Percentiles rank a stretch among this genome's conserved stretches.
Evolutionary conservation across 371 early-diverging fungal genomes (phyloP).

Genomic region (Amoeboaphelidium protococcarum): DNA sequence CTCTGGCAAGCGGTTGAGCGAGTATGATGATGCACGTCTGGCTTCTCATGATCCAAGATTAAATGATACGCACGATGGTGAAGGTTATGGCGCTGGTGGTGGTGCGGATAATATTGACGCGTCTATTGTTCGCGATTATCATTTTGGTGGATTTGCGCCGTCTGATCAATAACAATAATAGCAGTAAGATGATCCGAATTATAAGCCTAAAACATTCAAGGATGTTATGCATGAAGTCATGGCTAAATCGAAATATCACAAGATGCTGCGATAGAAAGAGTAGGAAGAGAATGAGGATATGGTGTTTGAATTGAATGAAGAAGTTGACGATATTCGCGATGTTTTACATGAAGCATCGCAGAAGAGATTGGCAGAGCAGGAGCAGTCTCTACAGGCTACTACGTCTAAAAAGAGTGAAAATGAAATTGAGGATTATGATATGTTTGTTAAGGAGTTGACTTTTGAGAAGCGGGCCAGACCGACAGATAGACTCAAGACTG

Average conservation of each 20-base stretch:
- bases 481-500: conserved; percentile 71
- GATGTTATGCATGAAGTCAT: conserved; percentile 93
- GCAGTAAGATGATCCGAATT: conserved; percentile 1
- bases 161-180: too few species aligned
- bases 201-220: conserved; percentile 29
- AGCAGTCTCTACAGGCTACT: not conserved
- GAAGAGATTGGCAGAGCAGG: not conserved
- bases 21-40: too few species aligned
- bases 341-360: conserved; percentile 8
- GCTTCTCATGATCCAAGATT: too few species aligned
- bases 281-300: conserved; percentile 53
- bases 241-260: conserved; percentile 78
- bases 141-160: conserved; percentile 88
- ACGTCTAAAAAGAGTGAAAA: conserved; percentile 1
- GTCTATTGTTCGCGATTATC: conserved; percentile 30
- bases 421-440: conserved; percentile 35
- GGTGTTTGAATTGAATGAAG: conserved; percentile 55
- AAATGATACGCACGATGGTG: too few species aligned
- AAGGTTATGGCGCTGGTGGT: too few species aligned
- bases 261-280: conserved; percentile 54
- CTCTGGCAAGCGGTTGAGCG: too few species aligned
- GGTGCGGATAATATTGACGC: too few species aligned
- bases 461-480: conserved; percentile 59
- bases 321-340: conserved; percentile 52
- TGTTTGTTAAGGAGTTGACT: conserved; percentile 40